Base-by-base conservation (phyloP, 352 stramenopile species). In the Globisporangium viniferum region DNA sequence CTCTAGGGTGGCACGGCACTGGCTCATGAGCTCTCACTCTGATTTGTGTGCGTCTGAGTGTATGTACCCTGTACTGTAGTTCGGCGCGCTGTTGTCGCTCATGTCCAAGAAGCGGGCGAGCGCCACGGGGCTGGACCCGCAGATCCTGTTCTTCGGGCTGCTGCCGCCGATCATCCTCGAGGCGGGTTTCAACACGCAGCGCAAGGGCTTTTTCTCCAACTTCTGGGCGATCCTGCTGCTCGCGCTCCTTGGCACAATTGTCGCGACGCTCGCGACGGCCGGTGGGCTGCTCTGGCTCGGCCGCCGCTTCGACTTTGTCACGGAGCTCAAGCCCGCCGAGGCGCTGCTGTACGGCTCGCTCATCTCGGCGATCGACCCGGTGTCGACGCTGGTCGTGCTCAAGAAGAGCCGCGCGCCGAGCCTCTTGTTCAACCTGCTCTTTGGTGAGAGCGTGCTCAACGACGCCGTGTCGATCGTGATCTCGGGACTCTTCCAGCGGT, bases 401-500 rank as follows among this genome's bases (percentile, higher is more conserved):
- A 83, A 91, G 70, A 84, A 82, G 29, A 66, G 70, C 51, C 51
- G 64, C 35, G 74, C 74, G 35, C 74, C 74, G 36, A 74, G 82
- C 20, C 76, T 82, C 46, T 69, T 97, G 15, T 95, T 96, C 72
- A 95, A 95, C 68, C 72, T 97, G 27, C 81, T 95, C 18, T 97
- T 96, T 74, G 90, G 90, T 35, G 90, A 97, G 74, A 89, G 74
- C 31, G 84, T 93, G n/a, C 73, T 97, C 24, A 97, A 96, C 70
- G 65, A 66, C 67, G 60, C 54, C 4, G 44, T 64, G 82, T 81
- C 79, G 2, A 90, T 98, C 39, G 88, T 95, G 8, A 65, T 97
- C 41, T 97, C 84, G 22, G 71, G 65, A 14, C 63, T 88, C 1
- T 88, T 86, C 58, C 72, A 84, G 56, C 41, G 71, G 4, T 84